Percentiles rank a stretch among this genome's conserved stretches.
Conservation (phyloP, 345 rosid species). For the Theobroma cacao region DNA sequence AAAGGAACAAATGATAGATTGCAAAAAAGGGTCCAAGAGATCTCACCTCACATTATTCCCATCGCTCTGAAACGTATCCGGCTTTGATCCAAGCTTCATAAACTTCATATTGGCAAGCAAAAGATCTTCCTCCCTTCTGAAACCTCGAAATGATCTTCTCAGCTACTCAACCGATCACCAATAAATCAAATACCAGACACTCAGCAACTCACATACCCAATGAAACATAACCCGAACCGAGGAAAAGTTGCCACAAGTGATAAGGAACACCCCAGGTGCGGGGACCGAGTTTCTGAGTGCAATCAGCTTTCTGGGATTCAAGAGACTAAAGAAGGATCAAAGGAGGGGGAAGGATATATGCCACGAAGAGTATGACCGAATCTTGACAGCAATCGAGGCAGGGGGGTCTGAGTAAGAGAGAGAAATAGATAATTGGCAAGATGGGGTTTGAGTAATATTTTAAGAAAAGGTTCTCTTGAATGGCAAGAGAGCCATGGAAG, state of each 20-base stretch:
- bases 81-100: constrained; percentile 91
- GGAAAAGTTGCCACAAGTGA: constrained; percentile 36
- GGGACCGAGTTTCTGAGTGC: constrained; percentile 53
- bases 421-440: constrained; percentile 21
- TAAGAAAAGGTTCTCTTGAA: constrained; percentile 47
- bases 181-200: constrained; percentile 22
- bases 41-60: constrained; percentile 46
- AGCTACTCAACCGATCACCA: constrained; percentile 22
- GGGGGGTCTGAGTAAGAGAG: constrained; percentile 31
- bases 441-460: constrained; percentile 29
- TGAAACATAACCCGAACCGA: constrained; percentile 29
- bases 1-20: background rate
- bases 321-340: constrained; percentile 50
- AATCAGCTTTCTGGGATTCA: constrained; percentile 41
- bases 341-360: constrained; percentile 36
- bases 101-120: constrained; percentile 68
- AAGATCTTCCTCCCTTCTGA: constrained; percentile 19
- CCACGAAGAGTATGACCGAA: constrained; percentile 37
- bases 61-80: constrained; percentile 63
- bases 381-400: constrained; percentile 58
- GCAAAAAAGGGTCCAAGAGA: constrained; percentile 1
- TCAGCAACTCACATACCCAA: constrained; percentile 32
- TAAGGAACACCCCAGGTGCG: constrained; percentile 47
- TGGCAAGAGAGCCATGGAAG: constrained; percentile 43
- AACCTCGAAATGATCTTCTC: constrained; percentile 15